These are phyloP conservation scores for Trifolium pratense DNA, from an alignment of 306 rosid genomes.

Conservation along the genomic window DNA sequence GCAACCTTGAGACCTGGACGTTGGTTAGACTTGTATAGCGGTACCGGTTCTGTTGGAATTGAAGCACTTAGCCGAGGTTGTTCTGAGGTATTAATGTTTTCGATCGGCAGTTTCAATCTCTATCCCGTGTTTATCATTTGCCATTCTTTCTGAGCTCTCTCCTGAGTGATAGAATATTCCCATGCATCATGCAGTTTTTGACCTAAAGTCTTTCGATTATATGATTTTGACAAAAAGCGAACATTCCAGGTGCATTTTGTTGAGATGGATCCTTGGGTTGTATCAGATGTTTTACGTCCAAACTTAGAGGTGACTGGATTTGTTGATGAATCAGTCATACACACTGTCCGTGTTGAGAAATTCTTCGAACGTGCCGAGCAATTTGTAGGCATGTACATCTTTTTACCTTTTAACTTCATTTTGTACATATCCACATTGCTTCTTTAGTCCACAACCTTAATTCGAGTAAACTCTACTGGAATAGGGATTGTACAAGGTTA, in stretches of 20 bases:
- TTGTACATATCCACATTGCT: constrained; percentile 20
- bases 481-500: too few species aligned
- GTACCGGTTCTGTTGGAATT: constrained; percentile 98
- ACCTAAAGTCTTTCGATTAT: too few species aligned
- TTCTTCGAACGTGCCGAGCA: constrained; percentile 79
- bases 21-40: constrained; percentile 98
- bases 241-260: constrained; percentile 83
- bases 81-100: constrained; percentile 73
- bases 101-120: constrained; percentile 28
- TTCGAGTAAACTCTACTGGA: too few species aligned
- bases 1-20: constrained; percentile 88
- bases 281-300: constrained; percentile 81
- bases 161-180: neutral
- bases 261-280: constrained; percentile 99
- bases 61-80: constrained; percentile 97
- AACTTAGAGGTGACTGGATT: constrained; percentile 88
- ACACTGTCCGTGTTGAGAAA: constrained; percentile 75
- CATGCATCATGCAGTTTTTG: too few species aligned
- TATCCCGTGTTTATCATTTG: constrained; percentile 19
- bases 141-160: constrained; percentile 14
- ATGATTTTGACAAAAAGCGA: neutral
- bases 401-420: constrained; percentile 26
- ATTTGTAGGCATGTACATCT: constrained; percentile 63
- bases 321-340: constrained; percentile 80
- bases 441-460: neutral